Base-by-base conservation (phyloP, 345 rosid species). In the Ricinus communis region DNA sequence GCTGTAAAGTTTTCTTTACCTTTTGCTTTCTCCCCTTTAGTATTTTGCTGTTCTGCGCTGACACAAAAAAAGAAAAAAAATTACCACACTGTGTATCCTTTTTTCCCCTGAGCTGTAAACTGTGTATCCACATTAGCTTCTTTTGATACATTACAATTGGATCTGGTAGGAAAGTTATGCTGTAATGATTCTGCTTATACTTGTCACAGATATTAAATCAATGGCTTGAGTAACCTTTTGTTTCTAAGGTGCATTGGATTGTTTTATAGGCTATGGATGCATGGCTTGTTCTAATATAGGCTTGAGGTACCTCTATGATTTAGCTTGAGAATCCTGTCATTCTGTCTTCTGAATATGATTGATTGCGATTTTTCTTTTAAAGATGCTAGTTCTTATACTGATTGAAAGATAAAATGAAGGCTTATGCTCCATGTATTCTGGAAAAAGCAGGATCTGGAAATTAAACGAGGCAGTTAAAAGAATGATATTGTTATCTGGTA, bases 1-100 rank as follows among this genome's bases (percentile, higher is more conserved):
- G 51, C 72, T 78, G 81, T 78, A 82, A 77, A 79, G 81, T 46
- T 57, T 61, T 55, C 56, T 8, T 36, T 43, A 9, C 57, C n/a
- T 19, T 30, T 21, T 21, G 12, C 21, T 13, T 15, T 33, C 19
- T 64, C 21, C 14, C 54, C n/a, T 50, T 55, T 61, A 22, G 57
- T 7, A 46, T 53, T 4, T 33, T 61, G 69, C 55, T 76, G 55
- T 51, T 77, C 72, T 56, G 4, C 53, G 51, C 69, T 62, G 67
- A 79, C 73, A 72, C 62, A 49, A 56, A 56, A 64, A 58, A 57
- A 78, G 43, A 56, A 56, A 64, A 58, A 57, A 78, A 65, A 16
- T 68, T 41, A 79, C 69, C 63, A 74, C 46, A 73, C 13, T 58
- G 64, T 55, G 64, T 46, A 65, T 72, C 18, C 52, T 10, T 13